Evolutionary conservation across 768 basidiomycete genomes (phyloP).

Genomic region (Russula sp.): DNA sequence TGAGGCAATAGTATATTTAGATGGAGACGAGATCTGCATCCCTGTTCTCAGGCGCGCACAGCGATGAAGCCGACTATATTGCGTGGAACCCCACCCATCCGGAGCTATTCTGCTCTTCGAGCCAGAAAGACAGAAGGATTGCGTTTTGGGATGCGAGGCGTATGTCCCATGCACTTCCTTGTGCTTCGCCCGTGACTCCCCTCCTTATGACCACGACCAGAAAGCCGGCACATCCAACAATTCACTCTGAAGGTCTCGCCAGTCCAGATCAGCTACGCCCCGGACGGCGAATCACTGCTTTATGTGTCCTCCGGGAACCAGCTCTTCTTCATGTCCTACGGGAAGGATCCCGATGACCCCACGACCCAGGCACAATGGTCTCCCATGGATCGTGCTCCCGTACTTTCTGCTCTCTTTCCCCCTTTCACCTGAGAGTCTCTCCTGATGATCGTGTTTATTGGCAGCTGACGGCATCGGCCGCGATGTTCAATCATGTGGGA

Average conservation of each 20-base stretch:
- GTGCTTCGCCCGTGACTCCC: neutral
- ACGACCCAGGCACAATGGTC: conserved; percentile 43
- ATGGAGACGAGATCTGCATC: conserved; percentile 64
- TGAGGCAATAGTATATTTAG: conserved; percentile 30
- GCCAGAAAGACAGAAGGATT: conserved; percentile 64
- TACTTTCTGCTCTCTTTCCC: neutral
- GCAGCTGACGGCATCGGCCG: conserved; percentile 53
- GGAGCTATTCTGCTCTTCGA: conserved; percentile 73
- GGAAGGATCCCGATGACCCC: conserved; percentile 43
- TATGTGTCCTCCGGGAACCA: conserved; percentile 56
- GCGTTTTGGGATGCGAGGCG: conserved; percentile 84
- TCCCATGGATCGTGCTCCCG: conserved; percentile 26
- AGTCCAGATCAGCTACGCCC: conserved; percentile 60
- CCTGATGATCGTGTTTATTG: neutral
- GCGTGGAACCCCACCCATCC: conserved; percentile 85
- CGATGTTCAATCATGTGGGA: conserved; percentile 69
- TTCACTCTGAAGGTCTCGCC: conserved; percentile 52
- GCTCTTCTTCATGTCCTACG: conserved; percentile 53
- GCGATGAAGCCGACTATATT: conserved; percentile 74
- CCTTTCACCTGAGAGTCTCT: neutral
- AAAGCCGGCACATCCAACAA: conserved; percentile 63
- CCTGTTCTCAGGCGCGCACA: conserved; percentile 61
- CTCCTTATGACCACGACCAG: conserved; percentile 32
- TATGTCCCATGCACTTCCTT: conserved; percentile 30
- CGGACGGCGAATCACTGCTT: conserved; percentile 59